A percentile compares a stretch with the other conserved stretches of the same genome.
phyloP scores from a whole-genome alignment of 306 rosid genomes.

The Gillenia trifoliata region DNA sequence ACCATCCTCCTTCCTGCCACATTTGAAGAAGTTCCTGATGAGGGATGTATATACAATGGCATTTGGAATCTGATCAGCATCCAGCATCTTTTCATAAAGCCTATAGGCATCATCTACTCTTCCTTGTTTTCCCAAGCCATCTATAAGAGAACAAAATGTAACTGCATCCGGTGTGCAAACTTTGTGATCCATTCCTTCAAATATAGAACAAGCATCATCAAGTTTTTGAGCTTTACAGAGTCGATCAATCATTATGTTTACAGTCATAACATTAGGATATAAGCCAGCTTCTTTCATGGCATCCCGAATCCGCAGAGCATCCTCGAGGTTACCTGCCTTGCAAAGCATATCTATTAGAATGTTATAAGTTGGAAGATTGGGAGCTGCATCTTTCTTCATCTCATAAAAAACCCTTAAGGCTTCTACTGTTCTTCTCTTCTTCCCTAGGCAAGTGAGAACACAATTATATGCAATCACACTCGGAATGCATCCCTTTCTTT shows the following conservation, averaged over 20 bases:
- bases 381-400: conserved; percentile 87
- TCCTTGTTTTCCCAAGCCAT: conserved; percentile 84
- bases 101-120: conserved; percentile 77
- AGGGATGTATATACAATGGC: conserved; percentile 74
- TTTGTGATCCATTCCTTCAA: conserved; percentile 72
- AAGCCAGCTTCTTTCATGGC: conserved; percentile 83
- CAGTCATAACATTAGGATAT: conserved; percentile 79
- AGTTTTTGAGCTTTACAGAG: conserved; percentile 79
- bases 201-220: conserved; percentile 85
- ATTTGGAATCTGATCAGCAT: conserved; percentile 59
- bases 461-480: conserved; percentile 80
- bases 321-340: conserved; percentile 62
- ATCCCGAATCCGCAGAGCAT: conserved; percentile 52
- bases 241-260: conserved; percentile 87
- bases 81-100: conserved; percentile 90
- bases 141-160: conserved; percentile 87
- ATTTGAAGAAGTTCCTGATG: conserved; percentile 70
- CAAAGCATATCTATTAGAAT: conserved; percentile 84
- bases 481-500: conserved; percentile 80
- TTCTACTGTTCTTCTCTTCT: conserved; percentile 66
- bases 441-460: conserved; percentile 79
- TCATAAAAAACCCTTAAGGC: conserved; percentile 58
- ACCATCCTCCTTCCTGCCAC: conserved; percentile 93
- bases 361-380: conserved; percentile 79
- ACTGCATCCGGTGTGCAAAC: conserved; percentile 60